Conservation (phyloP, 192 early-diverging fungal genomes). For the Gaertneriomyces sp. region DNA sequence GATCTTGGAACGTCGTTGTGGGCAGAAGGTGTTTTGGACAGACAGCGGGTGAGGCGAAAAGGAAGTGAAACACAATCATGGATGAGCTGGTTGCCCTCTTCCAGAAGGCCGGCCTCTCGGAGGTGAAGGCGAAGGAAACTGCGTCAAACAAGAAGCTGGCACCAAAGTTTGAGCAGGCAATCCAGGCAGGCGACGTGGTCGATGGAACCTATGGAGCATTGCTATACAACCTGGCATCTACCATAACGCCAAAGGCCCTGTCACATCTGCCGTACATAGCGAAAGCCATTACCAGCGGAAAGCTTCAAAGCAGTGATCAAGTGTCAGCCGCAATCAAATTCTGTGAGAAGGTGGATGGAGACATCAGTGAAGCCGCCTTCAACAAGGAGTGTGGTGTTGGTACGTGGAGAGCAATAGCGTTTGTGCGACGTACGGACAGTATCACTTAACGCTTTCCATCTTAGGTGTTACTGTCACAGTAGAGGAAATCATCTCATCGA, state of each 20-base stretch:
- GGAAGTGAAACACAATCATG: constrained; percentile 1
- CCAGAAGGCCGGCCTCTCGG: constrained; percentile 80
- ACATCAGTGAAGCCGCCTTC: constrained; percentile 69
- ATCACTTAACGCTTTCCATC: constrained; percentile 2
- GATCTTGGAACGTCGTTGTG: no score
- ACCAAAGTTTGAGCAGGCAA: constrained; percentile 67
- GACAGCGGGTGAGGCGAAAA: no score
- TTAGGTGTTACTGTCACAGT: constrained; percentile 79
- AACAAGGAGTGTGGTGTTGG: constrained; percentile 89
- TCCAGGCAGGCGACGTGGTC: constrained; percentile 27
- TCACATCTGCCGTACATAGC: constrained; percentile 79
- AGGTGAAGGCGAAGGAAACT: constrained; percentile 90
- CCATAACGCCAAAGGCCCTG: constrained; percentile 68
- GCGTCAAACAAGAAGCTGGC: constrained; percentile 95
- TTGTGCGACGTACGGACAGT: no score
- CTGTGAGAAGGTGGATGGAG: constrained; percentile 49
- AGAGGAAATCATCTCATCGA: constrained; percentile 66
- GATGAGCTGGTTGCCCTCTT: constrained; percentile 54
- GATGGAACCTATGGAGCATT: constrained; percentile 61
- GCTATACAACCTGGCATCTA: constrained; percentile 84
- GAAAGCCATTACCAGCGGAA: constrained; percentile 62
- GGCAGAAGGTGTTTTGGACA: no score
- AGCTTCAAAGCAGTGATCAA: constrained; percentile 77
- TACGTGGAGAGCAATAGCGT: constrained; percentile 32
- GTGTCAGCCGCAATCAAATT: constrained; percentile 94